Evolutionary conservation across 371 early-diverging fungal genomes (phyloP).

Genomic region (Mucor saturninus): DNA sequence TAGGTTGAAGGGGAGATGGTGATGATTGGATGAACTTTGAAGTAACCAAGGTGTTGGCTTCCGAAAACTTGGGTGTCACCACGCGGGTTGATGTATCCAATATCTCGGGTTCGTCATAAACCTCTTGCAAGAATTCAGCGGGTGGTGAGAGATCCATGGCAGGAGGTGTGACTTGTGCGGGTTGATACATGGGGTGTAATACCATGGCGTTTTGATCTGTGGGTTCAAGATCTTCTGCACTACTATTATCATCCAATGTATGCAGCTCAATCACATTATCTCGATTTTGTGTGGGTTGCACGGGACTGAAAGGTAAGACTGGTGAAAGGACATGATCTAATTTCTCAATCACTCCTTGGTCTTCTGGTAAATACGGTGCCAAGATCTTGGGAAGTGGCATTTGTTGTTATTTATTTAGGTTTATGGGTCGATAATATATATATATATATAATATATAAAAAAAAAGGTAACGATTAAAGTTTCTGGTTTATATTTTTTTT

Average conservation of each 20-base stretch:
- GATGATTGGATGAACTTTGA: background rate
- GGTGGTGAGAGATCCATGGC: background rate
- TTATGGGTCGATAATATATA: too few relatives aligned
- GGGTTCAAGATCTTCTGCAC: background rate
- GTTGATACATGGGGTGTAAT: slow-evolving; percentile 1
- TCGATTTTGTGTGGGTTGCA: background rate
- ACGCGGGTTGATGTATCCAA: background rate
- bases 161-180: background rate
- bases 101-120: background rate
- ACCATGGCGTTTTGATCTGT: slow-evolving; percentile 1
- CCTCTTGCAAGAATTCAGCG: background rate
- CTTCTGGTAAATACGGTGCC: slow-evolving; percentile 11
- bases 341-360: background rate
- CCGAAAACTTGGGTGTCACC: background rate
- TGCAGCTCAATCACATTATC: background rate
- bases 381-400: slow-evolving; percentile 17
- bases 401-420: background rate
- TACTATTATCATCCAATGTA: background rate
- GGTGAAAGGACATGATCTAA: slow-evolving; percentile 9
- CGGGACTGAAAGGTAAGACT: slow-evolving; percentile 5
- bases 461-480: too few relatives aligned
- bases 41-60: background rate
- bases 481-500: too few relatives aligned
- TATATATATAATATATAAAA: too few relatives aligned
- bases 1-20: too few relatives aligned